These are phyloP conservation scores for Clitoria ternatea DNA, from an alignment of 306 rosid species.

Conservation along the genomic window DNA sequence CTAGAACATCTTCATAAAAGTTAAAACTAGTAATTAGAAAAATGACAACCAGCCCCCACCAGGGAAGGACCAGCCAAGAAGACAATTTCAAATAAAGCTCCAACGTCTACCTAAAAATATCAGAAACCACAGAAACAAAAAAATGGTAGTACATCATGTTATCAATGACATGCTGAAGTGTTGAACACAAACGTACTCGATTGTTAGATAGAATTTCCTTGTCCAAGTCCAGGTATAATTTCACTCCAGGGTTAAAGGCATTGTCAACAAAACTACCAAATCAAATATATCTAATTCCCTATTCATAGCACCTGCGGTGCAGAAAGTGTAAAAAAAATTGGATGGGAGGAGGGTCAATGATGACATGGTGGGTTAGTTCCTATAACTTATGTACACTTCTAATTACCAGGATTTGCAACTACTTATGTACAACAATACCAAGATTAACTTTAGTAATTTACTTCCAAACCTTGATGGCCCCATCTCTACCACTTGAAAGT, in stretches of 20 bases:
- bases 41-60: background rate
- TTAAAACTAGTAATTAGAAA: too few species aligned
- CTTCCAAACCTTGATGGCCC: conserved; percentile 96
- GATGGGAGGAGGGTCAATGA: background rate
- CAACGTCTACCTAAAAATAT: background rate
- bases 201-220: background rate
- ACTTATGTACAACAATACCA: conserved; percentile 45
- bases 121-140: background rate
- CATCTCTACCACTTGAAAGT: conserved; percentile 89
- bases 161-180: background rate
- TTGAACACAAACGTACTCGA: background rate
- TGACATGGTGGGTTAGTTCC: conserved; percentile 19
- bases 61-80: background rate
- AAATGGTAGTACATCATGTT: background rate
- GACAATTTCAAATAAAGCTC: too few species aligned
- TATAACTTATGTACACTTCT: conserved; percentile 40
- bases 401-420: conserved; percentile 33
- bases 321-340: conserved; percentile 5
- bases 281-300: background rate
- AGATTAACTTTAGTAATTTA: conserved; percentile 30
- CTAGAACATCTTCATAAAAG: background rate
- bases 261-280: background rate
- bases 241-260: background rate
- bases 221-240: background rate
- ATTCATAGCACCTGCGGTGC: conserved; percentile 26